Evolutionary conservation across 169 alveolate genomes (phyloP).

Genomic region (Eimeria nieschulzi): DNA sequence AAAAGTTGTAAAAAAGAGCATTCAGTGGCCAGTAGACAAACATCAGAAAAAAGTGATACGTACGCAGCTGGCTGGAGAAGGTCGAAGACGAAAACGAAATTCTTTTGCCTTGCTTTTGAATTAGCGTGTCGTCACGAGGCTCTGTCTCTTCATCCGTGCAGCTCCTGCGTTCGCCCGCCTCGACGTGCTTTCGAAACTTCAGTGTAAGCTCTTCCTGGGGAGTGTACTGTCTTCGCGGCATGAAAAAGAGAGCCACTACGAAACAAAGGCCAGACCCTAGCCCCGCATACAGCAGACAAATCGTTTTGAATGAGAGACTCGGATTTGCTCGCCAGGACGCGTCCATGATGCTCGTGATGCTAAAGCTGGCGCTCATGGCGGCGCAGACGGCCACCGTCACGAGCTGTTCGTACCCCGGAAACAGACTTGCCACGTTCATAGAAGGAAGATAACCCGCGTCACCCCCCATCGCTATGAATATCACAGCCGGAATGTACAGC

Average conservation of each 20-base stretch:
- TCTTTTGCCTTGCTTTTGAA: too few species aligned
- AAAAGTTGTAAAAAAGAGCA: slow-evolving; percentile 52
- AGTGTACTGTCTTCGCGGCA: neutral
- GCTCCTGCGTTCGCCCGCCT: neutral
- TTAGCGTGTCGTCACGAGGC: neutral
- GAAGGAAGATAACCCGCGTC: slow-evolving; percentile 72
- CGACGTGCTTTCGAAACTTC: neutral
- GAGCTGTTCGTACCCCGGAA: slow-evolving; percentile 50
- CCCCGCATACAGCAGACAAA: slow-evolving; percentile 27
- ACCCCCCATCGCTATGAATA: slow-evolving; percentile 53
- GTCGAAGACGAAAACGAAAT: neutral
- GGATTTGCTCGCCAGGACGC: neutral
- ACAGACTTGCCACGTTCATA: slow-evolving; percentile 43
- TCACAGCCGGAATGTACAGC: slow-evolving; percentile 52
- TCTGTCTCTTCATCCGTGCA: neutral
- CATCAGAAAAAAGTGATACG: slow-evolving; percentile 26
- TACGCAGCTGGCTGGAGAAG: slow-evolving; percentile 20
- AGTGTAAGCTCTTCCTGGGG: slow-evolving; percentile 22
- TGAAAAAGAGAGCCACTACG: neutral
- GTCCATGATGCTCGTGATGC: slow-evolving; percentile 62
- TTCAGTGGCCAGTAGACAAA: slow-evolving; percentile 60
- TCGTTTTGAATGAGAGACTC: neutral
- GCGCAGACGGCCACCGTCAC: slow-evolving; percentile 51
- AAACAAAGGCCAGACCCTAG: neutral
- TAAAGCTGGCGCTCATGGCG: slow-evolving; percentile 66